Evolutionary conservation across 1,284 basidiomycete genomes (phyloP).

Genomic region (Ganoderma sinense): DNA sequence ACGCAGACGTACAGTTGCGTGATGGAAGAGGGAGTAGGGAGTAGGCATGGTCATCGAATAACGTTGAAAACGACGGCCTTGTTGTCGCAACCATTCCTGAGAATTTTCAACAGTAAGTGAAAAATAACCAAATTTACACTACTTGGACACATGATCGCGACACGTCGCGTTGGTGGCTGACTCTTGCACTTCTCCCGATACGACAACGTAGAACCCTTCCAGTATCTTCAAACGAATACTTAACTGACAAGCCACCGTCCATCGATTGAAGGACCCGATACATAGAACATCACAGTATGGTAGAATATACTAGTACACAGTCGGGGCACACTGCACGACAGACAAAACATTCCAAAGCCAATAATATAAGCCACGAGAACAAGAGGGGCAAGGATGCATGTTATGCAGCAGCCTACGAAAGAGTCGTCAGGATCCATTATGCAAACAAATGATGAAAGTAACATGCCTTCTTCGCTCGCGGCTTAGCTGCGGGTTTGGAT

Average conservation of each 20-base stretch:
- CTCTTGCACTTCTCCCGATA: neutral
- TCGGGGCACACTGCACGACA: constrained; percentile 21
- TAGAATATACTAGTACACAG: constrained; percentile 31
- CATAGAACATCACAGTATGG: constrained; percentile 29
- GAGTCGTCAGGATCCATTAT: neutral
- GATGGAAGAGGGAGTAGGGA: too few species aligned
- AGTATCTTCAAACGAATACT: neutral
- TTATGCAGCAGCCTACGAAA: constrained; percentile 26
- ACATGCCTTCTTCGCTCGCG: constrained; percentile 38
- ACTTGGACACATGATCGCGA: constrained; percentile 22
- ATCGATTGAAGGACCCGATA: constrained; percentile 23
- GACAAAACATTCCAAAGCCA: constrained; percentile 19
- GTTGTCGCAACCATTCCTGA: neutral
- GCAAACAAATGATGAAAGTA: neutral
- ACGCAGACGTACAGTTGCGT: neutral
- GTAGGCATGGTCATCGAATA: too few species aligned
- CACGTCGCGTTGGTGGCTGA: constrained; percentile 26
- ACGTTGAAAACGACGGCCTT: constrained; percentile 6
- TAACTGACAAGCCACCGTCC: constrained; percentile 3
- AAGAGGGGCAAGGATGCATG: neutral
- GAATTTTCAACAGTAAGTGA: constrained; percentile 3
- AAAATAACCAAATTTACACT: neutral
- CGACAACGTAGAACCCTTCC: neutral
- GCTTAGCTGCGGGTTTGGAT: constrained; percentile 43
- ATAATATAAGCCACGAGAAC: constrained; percentile 27